Conservation (phyloP, 2,329 filamentous ascomycete species). For the Laburnicola sp. region DNA sequence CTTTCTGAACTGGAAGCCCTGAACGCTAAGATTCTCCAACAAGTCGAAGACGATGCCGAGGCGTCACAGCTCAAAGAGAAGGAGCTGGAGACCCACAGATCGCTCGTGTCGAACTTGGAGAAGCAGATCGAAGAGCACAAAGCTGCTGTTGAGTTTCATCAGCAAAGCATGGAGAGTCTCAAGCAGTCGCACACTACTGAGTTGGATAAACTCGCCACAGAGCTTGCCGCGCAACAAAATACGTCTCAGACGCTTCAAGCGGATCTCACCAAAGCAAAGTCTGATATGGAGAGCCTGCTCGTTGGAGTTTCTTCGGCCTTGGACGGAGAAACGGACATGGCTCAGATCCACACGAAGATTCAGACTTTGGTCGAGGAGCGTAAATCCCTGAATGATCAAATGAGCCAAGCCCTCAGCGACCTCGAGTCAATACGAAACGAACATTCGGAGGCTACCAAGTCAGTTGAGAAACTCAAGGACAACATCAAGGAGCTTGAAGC, state of each 20-base stretch:
- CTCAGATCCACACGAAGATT: conserved; percentile 49
- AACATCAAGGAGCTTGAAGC: conserved; percentile 52
- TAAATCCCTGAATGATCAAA: conserved; percentile 48
- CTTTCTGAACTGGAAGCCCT: conserved; percentile 75
- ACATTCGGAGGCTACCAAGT: conserved; percentile 45
- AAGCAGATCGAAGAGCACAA: conserved; percentile 61
- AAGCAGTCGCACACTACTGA: conserved; percentile 59
- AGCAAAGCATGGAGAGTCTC: conserved; percentile 57
- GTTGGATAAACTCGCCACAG: conserved; percentile 52
- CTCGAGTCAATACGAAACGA: conserved; percentile 49
- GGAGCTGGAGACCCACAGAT: conserved; percentile 56
- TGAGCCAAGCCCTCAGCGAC: conserved; percentile 50
- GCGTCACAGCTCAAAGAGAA: conserved; percentile 60
- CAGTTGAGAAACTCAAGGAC: conserved; percentile 46
- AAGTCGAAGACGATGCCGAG: conserved; percentile 68
- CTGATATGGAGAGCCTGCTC: conserved; percentile 62
- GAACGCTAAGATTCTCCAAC: conserved; percentile 65
- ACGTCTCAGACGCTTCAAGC: conserved; percentile 54
- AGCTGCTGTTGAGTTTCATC: conserved; percentile 57
- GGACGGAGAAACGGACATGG: conserved; percentile 61
- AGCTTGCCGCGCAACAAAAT: conserved; percentile 37
- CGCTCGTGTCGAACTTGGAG: conserved; percentile 59
- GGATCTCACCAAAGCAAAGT: conserved; percentile 62
- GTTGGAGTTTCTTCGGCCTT: conserved; percentile 65
- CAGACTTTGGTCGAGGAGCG: conserved; percentile 50